Evolutionary conservation across 768 basidiomycete genomes (phyloP), one percentile per base, ranked within the genome.

Genomic region (Pleurotus giganteus): DNA sequence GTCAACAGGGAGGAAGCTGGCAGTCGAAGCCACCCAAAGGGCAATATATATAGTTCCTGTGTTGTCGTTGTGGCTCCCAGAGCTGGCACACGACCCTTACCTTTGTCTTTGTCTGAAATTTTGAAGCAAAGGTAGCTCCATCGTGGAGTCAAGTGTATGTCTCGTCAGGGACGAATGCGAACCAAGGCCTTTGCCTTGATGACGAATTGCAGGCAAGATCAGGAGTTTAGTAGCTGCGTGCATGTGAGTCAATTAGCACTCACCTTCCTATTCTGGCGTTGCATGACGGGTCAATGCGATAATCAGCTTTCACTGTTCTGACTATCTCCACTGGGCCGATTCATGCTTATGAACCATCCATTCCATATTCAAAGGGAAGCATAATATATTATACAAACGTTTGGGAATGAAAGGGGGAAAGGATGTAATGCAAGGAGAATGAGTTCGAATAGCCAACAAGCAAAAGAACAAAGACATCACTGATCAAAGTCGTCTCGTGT

Each of bases 391-490:
- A 34, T 51, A 51, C 49, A 51, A 24, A 51, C 49, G 49, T 34
- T 51, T 47, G 49, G 49, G 49, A 51, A 51, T 51, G 49, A 51
- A 51, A 51, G 34, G 49, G 49, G 34, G n/a, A n/a, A n/a, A n/a
- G n/a, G n/a, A n/a, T 51, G 32, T 29, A 31, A 26, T 50, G 31
- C 13, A n/a, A 32, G 21, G 34, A 51, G 19, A 51, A 51, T 51
- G 31, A 51, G 49, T 51, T 51, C 49, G 34, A 17, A 37, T 9
- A 24, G 34, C n/a, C 21, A n/a, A 8, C 31, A 23, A 24, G 34
- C 29, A 37, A 34, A 29, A 51, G 49, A 37, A 51, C 49, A 51
- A 51, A 51, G 49, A 51, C 49, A 37, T 51, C 49, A 51, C 49
- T 51, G 49, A 51, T 51, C 49, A 51, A 51, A 51, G 34, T 23